Base-by-base conservation (phyloP, 164 flowering plant genomes). In the Echeveria elegans region DNA sequence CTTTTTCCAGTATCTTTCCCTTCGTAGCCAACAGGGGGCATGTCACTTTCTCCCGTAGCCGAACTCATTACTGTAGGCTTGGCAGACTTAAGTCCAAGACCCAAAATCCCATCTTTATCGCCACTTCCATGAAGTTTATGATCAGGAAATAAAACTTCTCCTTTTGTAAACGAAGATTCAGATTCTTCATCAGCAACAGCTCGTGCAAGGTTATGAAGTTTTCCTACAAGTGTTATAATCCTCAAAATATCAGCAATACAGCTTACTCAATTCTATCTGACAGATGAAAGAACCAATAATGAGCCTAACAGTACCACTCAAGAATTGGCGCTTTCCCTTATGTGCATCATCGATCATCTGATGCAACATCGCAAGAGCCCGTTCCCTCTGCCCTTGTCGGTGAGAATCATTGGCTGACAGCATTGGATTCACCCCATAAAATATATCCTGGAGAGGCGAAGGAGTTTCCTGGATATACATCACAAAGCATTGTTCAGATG, bases 271-370 rank as follows among this genome's bases (percentile, higher is more conserved):
- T 53, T 53, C 30, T 8, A 53, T 19, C 56, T 48, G 4, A 45
- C 16, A 19, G 23, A 10, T 16, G 18, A 56, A 56, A 19, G n/a
- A 56, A 12, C 19, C 60, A 21, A 41, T 36, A 63, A 18, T 28
- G 23, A 64, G 68, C 36, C n/a, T 16, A 18, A 48, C 15, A 30
- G 23, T 32, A 95, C 99, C 99, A 78, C 97, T 95, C 71, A 95
- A 76, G 83, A 95, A 95, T 79, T 95, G 99, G 12, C 97, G 80
- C 77, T 92, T 95, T 67, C 96, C 99, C 82, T 34, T 82, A 75
- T 95, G 94, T 76, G 99, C 99, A 88, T 92, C 99, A 70, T 95
- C 99, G 79, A 95, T 92, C 97, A 95, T 89, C 76, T 95, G 99
- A 76, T 95, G 90, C 40, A 95, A 77, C 79, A 95, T 78, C 37